phyloP scores from a whole-genome alignment of 78 protist genomes.

The Diacronema lutheri region DNA sequence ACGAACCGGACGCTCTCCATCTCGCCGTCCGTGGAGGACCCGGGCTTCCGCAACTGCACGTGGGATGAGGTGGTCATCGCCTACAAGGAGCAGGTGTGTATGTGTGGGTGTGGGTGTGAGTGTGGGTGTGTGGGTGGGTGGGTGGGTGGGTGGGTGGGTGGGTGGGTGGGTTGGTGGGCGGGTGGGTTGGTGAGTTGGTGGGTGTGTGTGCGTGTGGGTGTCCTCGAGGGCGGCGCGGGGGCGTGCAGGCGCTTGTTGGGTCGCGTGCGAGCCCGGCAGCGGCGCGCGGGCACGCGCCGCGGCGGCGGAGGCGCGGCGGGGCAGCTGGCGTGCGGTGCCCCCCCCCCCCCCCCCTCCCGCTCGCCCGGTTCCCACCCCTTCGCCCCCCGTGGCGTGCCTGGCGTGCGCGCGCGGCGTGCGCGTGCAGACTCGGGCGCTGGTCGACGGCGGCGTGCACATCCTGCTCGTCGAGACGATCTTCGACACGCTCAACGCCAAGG shows the following conservation, averaged over 20 bases:
- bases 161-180: too few species aligned
- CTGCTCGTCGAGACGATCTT: slow-evolving; percentile 97
- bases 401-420: background rate
- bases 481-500: slow-evolving; percentile 97
- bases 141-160: too few species aligned
- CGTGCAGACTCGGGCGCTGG: slow-evolving; percentile 66
- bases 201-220: too few species aligned
- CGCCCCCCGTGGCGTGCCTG: background rate
- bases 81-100: slow-evolving; percentile 82
- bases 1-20: slow-evolving; percentile 92
- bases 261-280: background rate
- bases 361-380: background rate
- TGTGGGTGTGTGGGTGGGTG: too few species aligned
- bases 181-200: too few species aligned
- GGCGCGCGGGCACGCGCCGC: too few species aligned
- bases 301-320: too few species aligned
- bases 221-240: too few species aligned
- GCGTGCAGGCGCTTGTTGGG: too few species aligned
- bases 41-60: slow-evolving; percentile 81
- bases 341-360: background rate
- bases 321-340: background rate
- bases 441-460: slow-evolving; percentile 94
- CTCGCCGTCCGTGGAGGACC: slow-evolving; percentile 91
- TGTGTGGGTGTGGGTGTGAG: too few species aligned
- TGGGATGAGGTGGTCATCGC: slow-evolving; percentile 88